Base-by-base conservation (phyloP, 2,329 filamentous ascomycete species). In the Balansia obtecta region DNA sequence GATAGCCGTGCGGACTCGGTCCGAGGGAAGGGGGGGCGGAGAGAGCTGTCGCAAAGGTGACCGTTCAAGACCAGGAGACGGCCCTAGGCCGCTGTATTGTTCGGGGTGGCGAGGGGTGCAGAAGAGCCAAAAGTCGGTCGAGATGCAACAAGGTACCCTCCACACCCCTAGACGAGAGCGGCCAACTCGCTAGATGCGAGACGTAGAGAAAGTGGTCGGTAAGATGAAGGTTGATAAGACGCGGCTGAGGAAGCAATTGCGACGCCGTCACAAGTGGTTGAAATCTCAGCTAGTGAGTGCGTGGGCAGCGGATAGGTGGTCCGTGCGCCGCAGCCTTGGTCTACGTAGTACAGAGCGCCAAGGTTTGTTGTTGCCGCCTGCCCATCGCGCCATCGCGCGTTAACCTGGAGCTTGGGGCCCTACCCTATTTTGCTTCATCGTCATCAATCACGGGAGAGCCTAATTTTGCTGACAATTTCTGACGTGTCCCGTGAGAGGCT, bases 151-250 rank as follows among this genome's bases (percentile, higher is more conserved):
- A 46, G 49, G 43, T 37, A 48, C 51, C 53, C 51, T 53, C 53
- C 50, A 50, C 52, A 50, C 51, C 55, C 50, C 53, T 53, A 46
- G 39, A 46, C 43, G 48, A 52, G 55, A 52, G 50, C 56, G 50
- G 38, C 46, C 55, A 50, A 50, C 55, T 54, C 51, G 49, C 54
- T 51, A 40, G 41, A 49, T 45, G 55, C 49, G 49, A 52, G 53
- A 48, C 45, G 48, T 42, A n/a, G 44, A 46, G 37, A 41, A 48
- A 30, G 37, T 44, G 48, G 27, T 45, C 50, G 51, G 45, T 32
- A 45, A 44, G 48, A 32, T 20, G 34, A 45, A 11, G 30, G 43
- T 50, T 45, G 45, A 39, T 38, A 45, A 50, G 43, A 43, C 43
- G 33, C 51, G 52, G 49, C 49, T 47, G 49, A 44, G 27, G 50